Evolutionary conservation across 2,329 filamentous ascomycete species (phyloP), one percentile per base, ranked within the genome.

Genomic region (Arthrocladium fulminans): DNA sequence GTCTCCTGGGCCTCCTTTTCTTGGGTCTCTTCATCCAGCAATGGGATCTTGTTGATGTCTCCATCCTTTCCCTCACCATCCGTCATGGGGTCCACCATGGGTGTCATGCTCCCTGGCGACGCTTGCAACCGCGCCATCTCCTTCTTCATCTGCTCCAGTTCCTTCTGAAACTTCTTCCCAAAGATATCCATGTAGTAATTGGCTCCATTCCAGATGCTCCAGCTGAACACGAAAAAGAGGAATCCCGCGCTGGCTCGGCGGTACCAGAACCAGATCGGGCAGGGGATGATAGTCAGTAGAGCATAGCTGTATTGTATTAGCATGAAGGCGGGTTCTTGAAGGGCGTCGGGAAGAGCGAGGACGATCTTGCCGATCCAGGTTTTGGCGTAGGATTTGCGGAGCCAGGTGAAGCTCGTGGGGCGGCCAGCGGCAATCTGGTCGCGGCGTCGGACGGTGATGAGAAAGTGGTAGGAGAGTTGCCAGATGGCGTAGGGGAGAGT

Each of bases 171-270:
- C 2, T 89, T 81, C 60, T 86, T 94, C 47, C 94, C 92, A 64
- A 97, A 98, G 1, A 97, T 87, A 60, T 98, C 92, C 61, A 98
- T 97, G 67, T 98, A 98, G 67, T 86, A 98, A 0, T 89, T 97
- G 15, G 92, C 88, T 25, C 92, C 92, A 59, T 98, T 98, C 71
- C 96, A 94, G 48, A 96, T 84, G 58, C 87, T 94, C 88, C 89
- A 96, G 37, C 80, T 75, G 62, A 98, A 97, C n/a, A 98, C 81
- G 2, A 79, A 69, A 47, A 83, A 73, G 39, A 98, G 73, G 67
- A 96, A 98, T 0, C 65, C 57, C 2, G 83, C 80, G 34, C 86
- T 92, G 0, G 86, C 83, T 76, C 82, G 87, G 38, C 83, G 80
- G 62, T 83, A 92, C 73, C 86, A 85, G 67, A 98, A 96, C 90